phyloP scores from a whole-genome alignment of 148 eudicot species.

The Fagopyrum tataricum region DNA sequence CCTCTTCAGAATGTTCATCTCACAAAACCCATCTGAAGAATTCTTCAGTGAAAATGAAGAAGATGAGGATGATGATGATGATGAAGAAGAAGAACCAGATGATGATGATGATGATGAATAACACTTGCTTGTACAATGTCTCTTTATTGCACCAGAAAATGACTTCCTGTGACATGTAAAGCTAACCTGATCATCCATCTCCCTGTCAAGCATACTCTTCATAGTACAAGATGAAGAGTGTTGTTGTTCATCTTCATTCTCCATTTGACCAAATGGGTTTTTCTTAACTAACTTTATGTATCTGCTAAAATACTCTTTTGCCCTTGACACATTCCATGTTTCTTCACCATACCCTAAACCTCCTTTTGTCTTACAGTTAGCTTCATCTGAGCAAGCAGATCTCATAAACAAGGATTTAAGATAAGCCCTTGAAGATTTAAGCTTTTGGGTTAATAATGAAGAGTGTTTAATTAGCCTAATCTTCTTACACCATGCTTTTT shows the following conservation, averaged over 20 bases:
- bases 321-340: constrained; percentile 18
- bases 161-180: constrained; percentile 44
- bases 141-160: constrained; percentile 55
- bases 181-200: constrained; percentile 12
- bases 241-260: constrained; percentile 13
- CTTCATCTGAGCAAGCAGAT: constrained; percentile 34
- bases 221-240: constrained; percentile 17
- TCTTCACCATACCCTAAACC: background rate
- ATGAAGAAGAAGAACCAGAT: background rate
- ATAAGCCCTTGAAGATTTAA: constrained; percentile 49
- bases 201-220: constrained; percentile 27
- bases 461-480: constrained; percentile 36
- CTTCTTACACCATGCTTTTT: constrained; percentile 50
- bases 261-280: constrained; percentile 28
- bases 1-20: constrained; percentile 40
- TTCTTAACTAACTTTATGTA: constrained; percentile 22
- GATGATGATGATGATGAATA: constrained; percentile 26
- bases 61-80: constrained; percentile 23
- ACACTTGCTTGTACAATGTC: constrained; percentile 37
- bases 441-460: constrained; percentile 37
- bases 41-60: constrained; percentile 38
- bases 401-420: constrained; percentile 54
- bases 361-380: constrained; percentile 13
- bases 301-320: constrained; percentile 22
- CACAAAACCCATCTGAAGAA: constrained; percentile 36